Evolutionary conservation across 2,329 filamentous ascomycete genomes (phyloP).

Genomic region (Periglandula ipomoeae): DNA sequence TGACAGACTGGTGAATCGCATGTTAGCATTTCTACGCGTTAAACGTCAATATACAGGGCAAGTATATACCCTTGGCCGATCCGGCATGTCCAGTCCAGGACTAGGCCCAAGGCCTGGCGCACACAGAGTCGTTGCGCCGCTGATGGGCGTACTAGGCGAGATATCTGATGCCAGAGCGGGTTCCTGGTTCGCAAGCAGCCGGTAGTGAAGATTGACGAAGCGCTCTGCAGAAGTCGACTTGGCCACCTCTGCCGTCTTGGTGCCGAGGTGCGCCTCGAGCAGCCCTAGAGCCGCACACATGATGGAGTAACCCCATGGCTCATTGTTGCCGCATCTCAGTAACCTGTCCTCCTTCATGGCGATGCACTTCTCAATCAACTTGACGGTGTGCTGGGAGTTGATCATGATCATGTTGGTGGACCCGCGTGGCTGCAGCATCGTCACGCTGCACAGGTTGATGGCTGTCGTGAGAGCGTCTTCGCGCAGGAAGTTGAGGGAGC

Average conservation of each 20-base stretch:
- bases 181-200: slow-evolving; percentile 46
- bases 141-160: slow-evolving; percentile 15
- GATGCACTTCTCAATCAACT: slow-evolving; percentile 52
- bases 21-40: slow-evolving; percentile 23
- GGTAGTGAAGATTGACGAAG: slow-evolving; percentile 50
- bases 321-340: slow-evolving; percentile 52
- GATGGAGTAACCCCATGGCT: slow-evolving; percentile 55
- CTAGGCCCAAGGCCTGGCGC: slow-evolving; percentile 17
- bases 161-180: slow-evolving; percentile 27
- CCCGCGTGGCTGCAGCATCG: slow-evolving; percentile 48
- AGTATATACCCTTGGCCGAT: slow-evolving; percentile 30
- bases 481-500: slow-evolving; percentile 49
- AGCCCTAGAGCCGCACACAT: slow-evolving; percentile 53
- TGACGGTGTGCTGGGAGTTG: slow-evolving; percentile 49
- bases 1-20: slow-evolving; percentile 26
- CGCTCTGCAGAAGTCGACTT: slow-evolving; percentile 51
- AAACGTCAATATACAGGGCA: too few species aligned
- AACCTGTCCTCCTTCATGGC: slow-evolving; percentile 52
- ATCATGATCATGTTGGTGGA: slow-evolving; percentile 55
- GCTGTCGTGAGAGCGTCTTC: slow-evolving; percentile 51
- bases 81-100: slow-evolving; percentile 25
- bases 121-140: slow-evolving; percentile 12
- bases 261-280: slow-evolving; percentile 48
- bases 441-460: slow-evolving; percentile 52
- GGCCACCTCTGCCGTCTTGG: slow-evolving; percentile 46